A percentile compares a stretch with the other conserved stretches of the same genome.
Conservation (phyloP, 2,329 filamentous ascomycete genomes). For the Neonectria faginata region DNA sequence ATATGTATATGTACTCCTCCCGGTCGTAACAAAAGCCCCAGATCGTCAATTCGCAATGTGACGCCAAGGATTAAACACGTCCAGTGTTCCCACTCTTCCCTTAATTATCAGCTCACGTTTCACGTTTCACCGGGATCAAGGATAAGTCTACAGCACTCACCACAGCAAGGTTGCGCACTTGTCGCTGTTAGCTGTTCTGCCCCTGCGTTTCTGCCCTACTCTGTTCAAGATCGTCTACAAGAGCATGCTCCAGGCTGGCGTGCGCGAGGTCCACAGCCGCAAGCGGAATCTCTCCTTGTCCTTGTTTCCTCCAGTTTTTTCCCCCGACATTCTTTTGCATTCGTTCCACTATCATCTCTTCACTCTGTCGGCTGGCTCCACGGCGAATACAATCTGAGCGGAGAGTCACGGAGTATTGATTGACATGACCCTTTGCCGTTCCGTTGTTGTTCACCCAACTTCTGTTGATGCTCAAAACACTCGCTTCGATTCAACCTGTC, state of each 20-base stretch:
- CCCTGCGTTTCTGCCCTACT: conserved; percentile 6
- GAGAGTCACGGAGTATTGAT: not conserved
- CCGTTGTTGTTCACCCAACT: not conserved
- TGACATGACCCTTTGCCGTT: not conserved
- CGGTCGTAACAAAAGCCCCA: not conserved
- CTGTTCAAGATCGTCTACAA: conserved; percentile 5
- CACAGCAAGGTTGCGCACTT: not conserved
- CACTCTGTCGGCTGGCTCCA: conserved; percentile 9
- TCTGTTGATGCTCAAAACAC: not conserved
- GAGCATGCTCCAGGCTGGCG: not conserved
- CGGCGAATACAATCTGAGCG: not conserved
- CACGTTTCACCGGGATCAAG: conserved; percentile 10
- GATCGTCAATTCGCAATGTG: conserved; percentile 4
- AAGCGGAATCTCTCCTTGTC: conserved; percentile 8
- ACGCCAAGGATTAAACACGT: conserved; percentile 6
- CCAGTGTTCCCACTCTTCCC: not conserved
- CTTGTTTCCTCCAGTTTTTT: conserved; percentile 1
- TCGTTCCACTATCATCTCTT: not conserved
- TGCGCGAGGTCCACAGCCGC: conserved; percentile 3
- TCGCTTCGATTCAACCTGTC: not conserved
- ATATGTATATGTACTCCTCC: not conserved
- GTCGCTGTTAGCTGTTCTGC: conserved; percentile 11
- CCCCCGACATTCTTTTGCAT: conserved; percentile 9
- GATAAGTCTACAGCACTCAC: not conserved
- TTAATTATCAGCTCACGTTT: conserved; percentile 6